A percentile compares a stretch with the other conserved stretches of the same genome.
Evolutionary conservation across 2,329 filamentous ascomycete genomes (phyloP).

Genomic region (Cordyceps cicadae): DNA sequence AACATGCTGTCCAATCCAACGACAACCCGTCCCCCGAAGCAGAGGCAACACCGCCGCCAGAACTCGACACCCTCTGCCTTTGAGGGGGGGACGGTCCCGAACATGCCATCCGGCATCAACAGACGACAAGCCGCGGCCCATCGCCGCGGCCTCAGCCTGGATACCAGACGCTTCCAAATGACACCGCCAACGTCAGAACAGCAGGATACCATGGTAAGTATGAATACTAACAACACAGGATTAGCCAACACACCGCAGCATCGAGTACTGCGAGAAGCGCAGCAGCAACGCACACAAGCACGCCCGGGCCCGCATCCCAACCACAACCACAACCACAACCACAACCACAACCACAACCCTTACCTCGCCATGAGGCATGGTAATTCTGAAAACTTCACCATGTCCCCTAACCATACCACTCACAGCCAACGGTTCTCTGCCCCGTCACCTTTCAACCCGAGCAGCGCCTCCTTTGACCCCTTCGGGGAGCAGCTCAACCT

Average conservation of each 20-base stretch:
- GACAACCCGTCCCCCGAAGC: constrained; percentile 58
- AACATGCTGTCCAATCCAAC: constrained; percentile 72
- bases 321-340: constrained; percentile 20
- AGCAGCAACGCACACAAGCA: constrained; percentile 71
- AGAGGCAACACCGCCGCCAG: constrained; percentile 65
- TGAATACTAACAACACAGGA: constrained; percentile 47
- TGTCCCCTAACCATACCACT: constrained; percentile 49
- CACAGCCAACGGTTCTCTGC: constrained; percentile 45
- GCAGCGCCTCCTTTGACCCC: constrained; percentile 39
- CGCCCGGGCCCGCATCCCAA: constrained; percentile 52
- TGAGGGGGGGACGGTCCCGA: constrained; percentile 62
- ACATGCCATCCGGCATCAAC: constrained; percentile 46
- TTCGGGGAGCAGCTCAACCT: constrained; percentile 35
- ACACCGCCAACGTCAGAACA: constrained; percentile 19
- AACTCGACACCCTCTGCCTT: constrained; percentile 75
- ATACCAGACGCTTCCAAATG: constrained; percentile 48
- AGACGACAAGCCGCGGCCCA: constrained; percentile 45
- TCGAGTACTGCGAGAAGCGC: constrained; percentile 73
- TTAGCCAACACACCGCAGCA: constrained; percentile 57
- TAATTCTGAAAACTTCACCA: constrained; percentile 46
- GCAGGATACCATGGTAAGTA: constrained; percentile 40
- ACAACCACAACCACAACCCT: constrained; percentile 18
- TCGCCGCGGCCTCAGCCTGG: constrained; percentile 77
- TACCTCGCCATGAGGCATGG: constrained; percentile 25
- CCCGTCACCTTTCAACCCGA: constrained; percentile 33